Evolutionary conservation across 352 stramenopile genomes (phyloP), one percentile per base, ranked within the genome.

Genomic region (Phytophthora agathidicida): DNA sequence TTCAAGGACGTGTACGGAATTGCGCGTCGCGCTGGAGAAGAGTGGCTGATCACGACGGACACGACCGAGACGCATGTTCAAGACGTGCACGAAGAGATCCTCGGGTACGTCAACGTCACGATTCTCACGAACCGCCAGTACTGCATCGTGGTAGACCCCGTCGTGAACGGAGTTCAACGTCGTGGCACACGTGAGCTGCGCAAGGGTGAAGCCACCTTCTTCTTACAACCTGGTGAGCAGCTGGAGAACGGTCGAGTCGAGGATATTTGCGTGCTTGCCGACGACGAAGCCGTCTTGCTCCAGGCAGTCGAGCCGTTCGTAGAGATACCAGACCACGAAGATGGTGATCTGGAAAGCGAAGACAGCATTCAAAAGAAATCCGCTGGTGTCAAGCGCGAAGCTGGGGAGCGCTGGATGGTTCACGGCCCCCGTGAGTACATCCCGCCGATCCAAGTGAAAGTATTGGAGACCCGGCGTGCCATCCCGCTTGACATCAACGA

Each of bases 91-190:
- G 84, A 93, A 68, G 76, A 81, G 5, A 80, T 93, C 27, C 54
- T 90, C 0, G 78, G 76, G 27, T 82, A 56, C 1, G 81, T 91
- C 28, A 56, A 57, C 22, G 73, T 86, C 47, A 84, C 75, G 22
- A 91, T 81, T 45, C 57, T 93, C 17, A 91, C 84, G 5, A 91
- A 93, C 54, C 81, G 82, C 37, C 84, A 93, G 58, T 93, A 88
- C 73, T 91, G 81, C 36, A 65, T 93, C n/a, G 80, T 93, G 28
- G 60, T 91, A 14, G 84, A 93, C 42, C 84, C 84, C 0, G 53
- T 91, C 1, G 73, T 91, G 3, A 60, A 83, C 19, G 76, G 82
- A 14, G 77, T 87, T 7, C 84, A 89, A 45, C 82, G 77, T 63
- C 76, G 81, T 23, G 84, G 84, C 13, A 93, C 84, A 6, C 80